Evolutionary conservation across 2,329 filamentous ascomycete species (phyloP).

Genomic region (Phymatotrichopsis omnivora): DNA sequence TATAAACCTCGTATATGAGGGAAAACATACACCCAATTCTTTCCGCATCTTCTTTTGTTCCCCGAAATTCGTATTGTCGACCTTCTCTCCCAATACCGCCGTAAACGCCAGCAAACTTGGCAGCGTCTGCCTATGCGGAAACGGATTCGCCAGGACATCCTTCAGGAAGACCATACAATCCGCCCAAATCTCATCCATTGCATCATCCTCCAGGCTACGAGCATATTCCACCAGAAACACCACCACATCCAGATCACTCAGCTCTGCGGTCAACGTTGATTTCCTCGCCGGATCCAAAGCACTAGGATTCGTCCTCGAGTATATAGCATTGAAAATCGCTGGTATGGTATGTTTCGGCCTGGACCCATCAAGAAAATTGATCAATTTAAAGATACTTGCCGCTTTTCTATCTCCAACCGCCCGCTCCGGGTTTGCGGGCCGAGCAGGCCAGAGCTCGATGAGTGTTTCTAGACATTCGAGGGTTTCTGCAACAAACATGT

Average conservation of each 20-base stretch:
- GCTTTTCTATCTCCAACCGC: constrained; percentile 37
- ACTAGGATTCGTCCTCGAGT: constrained; percentile 78
- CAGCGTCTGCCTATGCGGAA: constrained; percentile 85
- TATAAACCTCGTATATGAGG: background rate
- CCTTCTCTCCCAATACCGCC: constrained; percentile 81
- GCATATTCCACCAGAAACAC: constrained; percentile 87
- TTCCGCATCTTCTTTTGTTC: constrained; percentile 32
- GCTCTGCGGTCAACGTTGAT: constrained; percentile 76
- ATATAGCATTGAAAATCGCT: constrained; percentile 90
- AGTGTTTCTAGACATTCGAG: constrained; percentile 89
- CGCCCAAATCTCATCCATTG: constrained; percentile 95
- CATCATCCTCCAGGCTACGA: constrained; percentile 82
- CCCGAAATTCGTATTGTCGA: constrained; percentile 60
- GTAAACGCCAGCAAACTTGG: constrained; percentile 81
- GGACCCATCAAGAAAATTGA: constrained; percentile 85
- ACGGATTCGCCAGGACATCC: constrained; percentile 84
- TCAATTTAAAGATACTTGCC: constrained; percentile 65
- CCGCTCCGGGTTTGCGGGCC: constrained; percentile 36
- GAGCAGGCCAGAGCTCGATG: constrained; percentile 63
- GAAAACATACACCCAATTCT: constrained; percentile 29
- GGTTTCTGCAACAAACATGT: constrained; percentile 83
- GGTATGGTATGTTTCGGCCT: constrained; percentile 85
- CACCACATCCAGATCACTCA: constrained; percentile 74
- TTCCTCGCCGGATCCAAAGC: constrained; percentile 69
- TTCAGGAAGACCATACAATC: constrained; percentile 86